Conservation (phyloP, 495 filamentous ascomycete genomes). For the Jackrogersella multiformis region DNA sequence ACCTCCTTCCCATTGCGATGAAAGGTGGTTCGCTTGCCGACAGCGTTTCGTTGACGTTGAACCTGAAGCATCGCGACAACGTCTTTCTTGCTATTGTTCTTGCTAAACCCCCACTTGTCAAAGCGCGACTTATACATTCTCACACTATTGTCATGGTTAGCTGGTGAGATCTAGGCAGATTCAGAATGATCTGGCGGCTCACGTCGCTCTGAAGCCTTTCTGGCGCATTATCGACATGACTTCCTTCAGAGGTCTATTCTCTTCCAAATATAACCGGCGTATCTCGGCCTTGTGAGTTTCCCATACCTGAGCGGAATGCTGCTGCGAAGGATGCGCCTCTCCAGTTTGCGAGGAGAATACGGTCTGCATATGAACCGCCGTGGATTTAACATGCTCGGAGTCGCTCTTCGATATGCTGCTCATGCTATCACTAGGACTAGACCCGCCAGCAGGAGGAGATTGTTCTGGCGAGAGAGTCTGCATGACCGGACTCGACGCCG, state of each 20-base stretch:
- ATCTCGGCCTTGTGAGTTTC: constrained; percentile 49
- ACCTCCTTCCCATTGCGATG: constrained; percentile 50
- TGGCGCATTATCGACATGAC: constrained; percentile 51
- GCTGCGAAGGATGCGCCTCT: constrained; percentile 46
- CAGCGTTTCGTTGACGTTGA: constrained; percentile 49
- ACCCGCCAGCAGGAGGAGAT: constrained; percentile 36
- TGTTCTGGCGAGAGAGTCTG: constrained; percentile 35
- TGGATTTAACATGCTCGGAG: constrained; percentile 29
- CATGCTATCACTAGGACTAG: constrained; percentile 29
- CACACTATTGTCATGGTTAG: constrained; percentile 37
- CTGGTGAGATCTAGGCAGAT: constrained; percentile 8
- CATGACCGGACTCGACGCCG: constrained; percentile 27
- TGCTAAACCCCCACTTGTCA: constrained; percentile 49
- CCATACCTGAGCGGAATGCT: constrained; percentile 47
- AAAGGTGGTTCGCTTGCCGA: constrained; percentile 50
- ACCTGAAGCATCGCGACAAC: constrained; percentile 50
- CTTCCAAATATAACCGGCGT: constrained; percentile 46
- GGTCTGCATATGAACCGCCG: constrained; percentile 43
- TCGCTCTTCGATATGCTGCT: constrained; percentile 32
- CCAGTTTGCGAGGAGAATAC: constrained; percentile 48
- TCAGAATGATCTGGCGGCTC: constrained; percentile 23
- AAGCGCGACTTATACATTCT: constrained; percentile 50
- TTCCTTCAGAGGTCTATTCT: constrained; percentile 48
- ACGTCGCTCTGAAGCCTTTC: constrained; percentile 50
- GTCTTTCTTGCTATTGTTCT: constrained; percentile 50